Evolutionary conservation across 768 basidiomycete species (phyloP).

Genomic region (Kwoniella sp.): DNA sequence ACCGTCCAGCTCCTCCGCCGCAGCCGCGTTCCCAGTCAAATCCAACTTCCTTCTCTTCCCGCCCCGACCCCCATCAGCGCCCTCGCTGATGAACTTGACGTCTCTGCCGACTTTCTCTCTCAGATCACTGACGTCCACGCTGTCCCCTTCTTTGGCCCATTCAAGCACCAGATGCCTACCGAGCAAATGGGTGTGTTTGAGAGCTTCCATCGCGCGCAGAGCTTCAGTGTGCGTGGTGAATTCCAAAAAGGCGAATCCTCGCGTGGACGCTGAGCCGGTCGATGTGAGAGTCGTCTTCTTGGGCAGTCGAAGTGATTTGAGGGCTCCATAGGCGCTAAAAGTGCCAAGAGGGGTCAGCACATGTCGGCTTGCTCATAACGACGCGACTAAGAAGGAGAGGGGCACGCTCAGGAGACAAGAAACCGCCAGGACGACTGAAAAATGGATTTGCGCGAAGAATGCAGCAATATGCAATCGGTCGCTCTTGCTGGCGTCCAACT

Average conservation of each 20-base stretch:
- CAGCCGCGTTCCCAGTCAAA: slow-evolving; percentile 23
- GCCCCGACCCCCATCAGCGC: slow-evolving; percentile 26
- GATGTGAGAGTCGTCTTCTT: slow-evolving; percentile 81
- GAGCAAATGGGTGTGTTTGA: slow-evolving; percentile 92
- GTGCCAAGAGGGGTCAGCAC: slow-evolving; percentile 1
- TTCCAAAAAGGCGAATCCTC: slow-evolving; percentile 96
- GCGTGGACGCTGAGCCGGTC: slow-evolving; percentile 51
- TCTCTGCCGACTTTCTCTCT: slow-evolving; percentile 78
- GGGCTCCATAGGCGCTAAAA: slow-evolving; percentile 77
- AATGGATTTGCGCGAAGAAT: no score
- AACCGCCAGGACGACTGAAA: no score
- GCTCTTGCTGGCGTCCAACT: no score
- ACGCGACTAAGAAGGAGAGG: no score
- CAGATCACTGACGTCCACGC: slow-evolving; percentile 71
- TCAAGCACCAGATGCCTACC: slow-evolving; percentile 92
- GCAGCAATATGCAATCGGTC: not conserved
- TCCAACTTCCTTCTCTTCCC: slow-evolving; percentile 52
- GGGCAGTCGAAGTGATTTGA: slow-evolving; percentile 92
- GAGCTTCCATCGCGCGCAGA: slow-evolving; percentile 78
- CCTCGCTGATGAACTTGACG: slow-evolving; percentile 62
- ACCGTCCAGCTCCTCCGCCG: slow-evolving; percentile 42
- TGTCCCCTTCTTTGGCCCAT: slow-evolving; percentile 75
- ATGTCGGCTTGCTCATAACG: not conserved
- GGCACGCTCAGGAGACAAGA: no score
- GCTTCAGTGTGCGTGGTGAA: slow-evolving; percentile 89